These are phyloP conservation scores for Calonectria pteridis DNA, from an alignment of 2,329 filamentous ascomycete species.

Conservation along the genomic window DNA sequence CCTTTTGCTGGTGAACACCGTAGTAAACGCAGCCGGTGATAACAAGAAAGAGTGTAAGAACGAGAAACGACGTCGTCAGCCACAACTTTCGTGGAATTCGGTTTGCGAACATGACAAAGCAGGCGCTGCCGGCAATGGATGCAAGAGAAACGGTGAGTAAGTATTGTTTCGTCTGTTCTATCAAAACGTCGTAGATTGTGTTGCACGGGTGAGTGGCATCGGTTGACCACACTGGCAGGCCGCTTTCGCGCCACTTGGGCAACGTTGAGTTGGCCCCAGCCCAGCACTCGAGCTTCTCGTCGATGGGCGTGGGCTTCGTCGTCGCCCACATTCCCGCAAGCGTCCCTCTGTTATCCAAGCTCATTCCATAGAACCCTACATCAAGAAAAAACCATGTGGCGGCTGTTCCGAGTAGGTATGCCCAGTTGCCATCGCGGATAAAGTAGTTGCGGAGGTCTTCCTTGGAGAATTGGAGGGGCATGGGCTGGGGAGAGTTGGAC, in stretches of 20 bases:
- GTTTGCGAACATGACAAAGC: slow-evolving; percentile 62
- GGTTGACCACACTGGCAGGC: slow-evolving; percentile 63
- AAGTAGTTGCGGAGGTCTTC: slow-evolving; percentile 65
- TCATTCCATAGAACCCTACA: slow-evolving; percentile 66
- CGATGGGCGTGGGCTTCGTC: slow-evolving; percentile 47
- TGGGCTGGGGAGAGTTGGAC: slow-evolving; percentile 50
- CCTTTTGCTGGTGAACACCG: slow-evolving; percentile 55
- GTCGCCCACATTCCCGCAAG: slow-evolving; percentile 56
- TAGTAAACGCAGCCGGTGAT: slow-evolving; percentile 65
- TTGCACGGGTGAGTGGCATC: slow-evolving; percentile 62
- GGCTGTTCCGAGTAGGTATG: slow-evolving; percentile 56
- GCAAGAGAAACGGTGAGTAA: slow-evolving; percentile 64
- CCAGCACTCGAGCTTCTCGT: slow-evolving; percentile 59
- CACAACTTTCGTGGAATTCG: slow-evolving; percentile 61
- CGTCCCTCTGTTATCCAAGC: slow-evolving; percentile 57
- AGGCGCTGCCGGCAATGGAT: slow-evolving; percentile 63
- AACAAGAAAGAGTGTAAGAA: slow-evolving; percentile 60
- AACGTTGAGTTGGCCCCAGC: slow-evolving; percentile 59
- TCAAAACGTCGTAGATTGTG: slow-evolving; percentile 64
- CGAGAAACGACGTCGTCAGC: slow-evolving; percentile 63
- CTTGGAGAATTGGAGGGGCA: slow-evolving; percentile 62
- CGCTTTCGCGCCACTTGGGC: slow-evolving; percentile 55
- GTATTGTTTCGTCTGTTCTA: slow-evolving; percentile 66
- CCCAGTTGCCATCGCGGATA: slow-evolving; percentile 55
- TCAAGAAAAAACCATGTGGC: slow-evolving; percentile 67